phyloP scores from a whole-genome alignment of 192 early-diverging fungal species.

The Rhizophlyctis rosea region DNA sequence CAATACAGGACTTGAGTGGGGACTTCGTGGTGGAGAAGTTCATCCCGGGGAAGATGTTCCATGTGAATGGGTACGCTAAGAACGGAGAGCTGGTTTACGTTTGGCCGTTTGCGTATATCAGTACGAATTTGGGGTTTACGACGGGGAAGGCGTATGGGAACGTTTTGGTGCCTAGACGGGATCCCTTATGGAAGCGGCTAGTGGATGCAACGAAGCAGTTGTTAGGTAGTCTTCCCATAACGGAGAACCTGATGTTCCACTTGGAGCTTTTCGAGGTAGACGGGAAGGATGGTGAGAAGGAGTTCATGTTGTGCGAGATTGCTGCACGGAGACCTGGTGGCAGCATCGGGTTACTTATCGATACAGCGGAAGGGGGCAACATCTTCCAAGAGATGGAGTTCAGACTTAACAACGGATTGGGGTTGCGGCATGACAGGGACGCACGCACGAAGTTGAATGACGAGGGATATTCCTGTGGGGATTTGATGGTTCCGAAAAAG shows the following conservation, averaged over 20 bases:
- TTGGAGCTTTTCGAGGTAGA: constrained; percentile 37
- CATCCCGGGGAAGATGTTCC: constrained; percentile 34
- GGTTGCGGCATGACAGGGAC: constrained; percentile 23
- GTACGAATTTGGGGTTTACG: constrained; percentile 44
- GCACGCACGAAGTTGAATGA: not conserved
- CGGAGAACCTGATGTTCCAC: constrained; percentile 39
- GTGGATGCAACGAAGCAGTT: constrained; percentile 27
- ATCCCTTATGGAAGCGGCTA: constrained; percentile 14
- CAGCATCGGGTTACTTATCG: constrained; percentile 30
- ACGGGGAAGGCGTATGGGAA: constrained; percentile 42
- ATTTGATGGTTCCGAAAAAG: constrained; percentile 37
- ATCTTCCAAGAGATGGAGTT: constrained; percentile 41
- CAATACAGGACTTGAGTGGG: constrained; percentile 28
- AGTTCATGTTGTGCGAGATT: constrained; percentile 44
- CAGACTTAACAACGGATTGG: constrained; percentile 21
- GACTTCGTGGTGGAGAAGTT: constrained; percentile 42
- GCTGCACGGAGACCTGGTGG: constrained; percentile 43
- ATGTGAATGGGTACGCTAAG: constrained; percentile 40
- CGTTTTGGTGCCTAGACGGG: constrained; percentile 33
- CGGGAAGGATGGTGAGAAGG: not conserved
- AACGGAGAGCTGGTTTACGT: constrained; percentile 28
- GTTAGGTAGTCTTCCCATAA: constrained; percentile 24
- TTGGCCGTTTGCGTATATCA: constrained; percentile 45
- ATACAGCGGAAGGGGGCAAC: constrained; percentile 24
- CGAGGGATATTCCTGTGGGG: constrained; percentile 20